phyloP scores from a whole-genome alignment of 805 yeast species.

The Candida taoyuanica region DNA sequence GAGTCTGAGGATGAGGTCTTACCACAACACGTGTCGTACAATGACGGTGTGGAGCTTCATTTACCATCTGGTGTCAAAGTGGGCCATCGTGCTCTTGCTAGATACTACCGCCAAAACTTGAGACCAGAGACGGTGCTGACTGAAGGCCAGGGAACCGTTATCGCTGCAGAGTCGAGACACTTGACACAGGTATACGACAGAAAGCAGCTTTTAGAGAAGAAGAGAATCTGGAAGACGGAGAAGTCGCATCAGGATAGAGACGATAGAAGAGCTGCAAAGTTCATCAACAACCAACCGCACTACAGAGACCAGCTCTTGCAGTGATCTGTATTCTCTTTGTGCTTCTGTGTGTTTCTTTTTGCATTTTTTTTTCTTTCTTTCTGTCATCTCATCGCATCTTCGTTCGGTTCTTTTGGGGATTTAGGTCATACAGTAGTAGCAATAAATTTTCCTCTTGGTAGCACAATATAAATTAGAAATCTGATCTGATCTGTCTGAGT shows the following conservation, averaged over 20 bases:
- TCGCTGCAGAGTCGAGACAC: slow-evolving; percentile 75
- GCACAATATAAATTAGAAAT: too few species aligned
- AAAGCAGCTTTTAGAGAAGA: slow-evolving; percentile 42
- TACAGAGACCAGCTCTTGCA: slow-evolving; percentile 75
- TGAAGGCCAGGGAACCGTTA: slow-evolving; percentile 82
- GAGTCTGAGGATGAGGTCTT: slow-evolving; percentile 29
- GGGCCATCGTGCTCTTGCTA: slow-evolving; percentile 80
- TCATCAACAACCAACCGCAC: slow-evolving; percentile 83
- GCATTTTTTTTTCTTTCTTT: background rate
- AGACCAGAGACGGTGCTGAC: slow-evolving; percentile 51
- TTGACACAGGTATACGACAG: slow-evolving; percentile 37
- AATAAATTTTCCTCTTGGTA: too few species aligned
- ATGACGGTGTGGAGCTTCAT: slow-evolving; percentile 65
- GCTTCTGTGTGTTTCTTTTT: background rate
- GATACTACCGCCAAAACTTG: slow-evolving; percentile 74
- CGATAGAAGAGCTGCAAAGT: slow-evolving; percentile 63
- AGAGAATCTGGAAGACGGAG: slow-evolving; percentile 69
- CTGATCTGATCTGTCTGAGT: too few species aligned
- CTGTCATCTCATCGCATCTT: too few species aligned
- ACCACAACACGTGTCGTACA: slow-evolving; percentile 42
- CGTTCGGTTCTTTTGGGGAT: background rate
- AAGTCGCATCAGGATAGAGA: slow-evolving; percentile 45
- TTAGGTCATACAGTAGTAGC: background rate
- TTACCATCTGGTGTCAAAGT: slow-evolving; percentile 80
- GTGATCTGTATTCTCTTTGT: slow-evolving; percentile 15